phyloP scores from a whole-genome alignment of 2,329 filamentous ascomycete species.

The Aspergillus tanneri region DNA sequence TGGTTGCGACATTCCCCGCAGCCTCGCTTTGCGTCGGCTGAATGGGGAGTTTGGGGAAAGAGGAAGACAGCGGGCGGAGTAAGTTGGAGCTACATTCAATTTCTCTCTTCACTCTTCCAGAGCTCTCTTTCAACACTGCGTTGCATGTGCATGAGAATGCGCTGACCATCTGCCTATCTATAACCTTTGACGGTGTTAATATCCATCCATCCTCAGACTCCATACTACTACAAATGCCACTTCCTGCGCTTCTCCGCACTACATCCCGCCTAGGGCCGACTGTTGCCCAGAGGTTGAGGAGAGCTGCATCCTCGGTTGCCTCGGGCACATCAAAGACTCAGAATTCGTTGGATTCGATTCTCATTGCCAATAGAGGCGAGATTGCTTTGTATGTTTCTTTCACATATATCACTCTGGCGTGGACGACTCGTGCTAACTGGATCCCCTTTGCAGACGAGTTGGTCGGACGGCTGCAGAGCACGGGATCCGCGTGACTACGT shows the following conservation, averaged over 20 bases:
- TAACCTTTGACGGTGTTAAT: neutral
- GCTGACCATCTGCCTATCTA: slow-evolving; percentile 1
- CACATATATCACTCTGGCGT: no score
- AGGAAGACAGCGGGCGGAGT: slow-evolving; percentile 1
- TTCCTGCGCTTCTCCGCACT: slow-evolving; percentile 43
- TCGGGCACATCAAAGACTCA: slow-evolving; percentile 22
- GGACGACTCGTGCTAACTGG: slow-evolving; percentile 15
- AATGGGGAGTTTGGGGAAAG: slow-evolving; percentile 14
- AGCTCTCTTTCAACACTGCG: neutral
- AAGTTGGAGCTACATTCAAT: slow-evolving; percentile 8
- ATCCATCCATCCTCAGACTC: slow-evolving; percentile 1
- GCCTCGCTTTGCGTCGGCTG: slow-evolving; percentile 41
- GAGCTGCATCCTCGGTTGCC: slow-evolving; percentile 32
- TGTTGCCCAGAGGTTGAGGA: slow-evolving; percentile 28
- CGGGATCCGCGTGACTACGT: slow-evolving; percentile 87
- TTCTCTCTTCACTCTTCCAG: slow-evolving; percentile 1
- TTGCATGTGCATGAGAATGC: slow-evolving; percentile 2
- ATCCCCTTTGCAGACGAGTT: slow-evolving; percentile 60
- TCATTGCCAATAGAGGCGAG: slow-evolving; percentile 96
- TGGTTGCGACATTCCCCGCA: slow-evolving; percentile 33
- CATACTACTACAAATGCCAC: slow-evolving; percentile 35
- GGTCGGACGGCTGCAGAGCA: slow-evolving; percentile 82
- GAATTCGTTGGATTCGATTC: slow-evolving; percentile 66
- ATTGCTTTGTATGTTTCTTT: slow-evolving; percentile 73
- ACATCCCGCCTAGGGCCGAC: slow-evolving; percentile 35